These are phyloP conservation scores for Ajuga chamaepitys DNA, from an alignment of 257 asterid species.

Conservation along the genomic window DNA sequence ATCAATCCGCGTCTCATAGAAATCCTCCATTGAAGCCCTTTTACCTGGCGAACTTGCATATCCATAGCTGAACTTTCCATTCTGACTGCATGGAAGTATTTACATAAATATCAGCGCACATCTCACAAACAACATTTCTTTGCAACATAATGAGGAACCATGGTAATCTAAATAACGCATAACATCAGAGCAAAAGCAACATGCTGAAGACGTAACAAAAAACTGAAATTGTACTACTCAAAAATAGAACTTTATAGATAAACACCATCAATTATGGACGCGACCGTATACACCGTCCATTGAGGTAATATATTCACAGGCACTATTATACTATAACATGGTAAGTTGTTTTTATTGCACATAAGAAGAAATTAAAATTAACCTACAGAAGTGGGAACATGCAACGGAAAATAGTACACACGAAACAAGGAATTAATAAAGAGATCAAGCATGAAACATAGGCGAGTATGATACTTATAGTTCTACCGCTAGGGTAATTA, in stretches of 20 bases:
- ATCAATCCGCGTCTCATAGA: constrained; percentile 85
- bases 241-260: too few relatives aligned
- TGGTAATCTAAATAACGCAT: not conserved
- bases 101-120: not conserved
- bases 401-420: too few relatives aligned
- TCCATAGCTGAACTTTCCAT: constrained; percentile 88
- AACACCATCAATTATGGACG: not conserved
- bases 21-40: constrained; percentile 93
- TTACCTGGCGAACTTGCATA: constrained; percentile 88
- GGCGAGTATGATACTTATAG: not conserved
- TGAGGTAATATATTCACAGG: not conserved
- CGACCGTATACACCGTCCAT: not conserved
- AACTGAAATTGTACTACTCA: too few relatives aligned
- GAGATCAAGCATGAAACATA: not conserved
- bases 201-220: not conserved
- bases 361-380: not conserved
- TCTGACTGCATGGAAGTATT: constrained; percentile 44
- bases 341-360: not conserved
- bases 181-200: not conserved
- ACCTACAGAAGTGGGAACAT: too few relatives aligned
- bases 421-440: not conserved
- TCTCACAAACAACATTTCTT: not conserved
- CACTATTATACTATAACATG: not conserved
- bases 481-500: not conserved
- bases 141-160: not conserved